Base-by-base conservation (phyloP, 2,329 filamentous ascomycete species). In the Xylariomycetidae sp. region DNA sequence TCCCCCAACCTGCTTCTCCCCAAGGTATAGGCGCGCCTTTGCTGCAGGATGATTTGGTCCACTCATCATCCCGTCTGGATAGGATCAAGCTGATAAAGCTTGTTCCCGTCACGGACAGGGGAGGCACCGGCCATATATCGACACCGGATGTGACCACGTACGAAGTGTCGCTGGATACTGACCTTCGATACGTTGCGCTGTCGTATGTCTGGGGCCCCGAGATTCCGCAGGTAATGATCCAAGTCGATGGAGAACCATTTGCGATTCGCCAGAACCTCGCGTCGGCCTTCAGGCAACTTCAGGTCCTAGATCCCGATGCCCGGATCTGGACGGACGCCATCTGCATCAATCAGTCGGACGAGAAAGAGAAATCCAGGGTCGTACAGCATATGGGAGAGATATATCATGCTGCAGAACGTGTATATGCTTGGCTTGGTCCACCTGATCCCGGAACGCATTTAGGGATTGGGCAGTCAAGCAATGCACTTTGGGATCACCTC, bases 311-410 rank as follows among this genome's bases (percentile, higher is more conserved):
- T 14, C 27, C 33, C 2, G 19, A 19, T 4, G 25, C 8, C 1
- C 37, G 40, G 14, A 6, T 42, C 2, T 42, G 36, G 33, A 33
- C 25, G n/a, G 40, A 39, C 18, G 23, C 30, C 5, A 30, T 42
- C 14, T 39, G 39, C 25, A 42, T 39, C 15, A 39, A 42, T 10
- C 40, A 42, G n/a, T 25, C 31, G 19, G 36, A 36, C 7, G 33
- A 39, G 5, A 14, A 27, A 13, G 40, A 42, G 14, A 42, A 39
- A 19, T 37, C 40, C 3, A 18, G 4, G 4, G 12, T 41, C 4
- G 39, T 41, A 11, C 33, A 31, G 14, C 30, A 41, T 14, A 38
- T 41, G 33, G 36, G 32, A 2, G 30, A 29, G 11, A 41, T 41
- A 11, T 41, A 38, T 15, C 23, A 36, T n/a, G 31, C 25, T 11